These are phyloP conservation scores for Cucurbita pepo DNA, from an alignment of 306 rosid genomes.

Conservation along the genomic window DNA sequence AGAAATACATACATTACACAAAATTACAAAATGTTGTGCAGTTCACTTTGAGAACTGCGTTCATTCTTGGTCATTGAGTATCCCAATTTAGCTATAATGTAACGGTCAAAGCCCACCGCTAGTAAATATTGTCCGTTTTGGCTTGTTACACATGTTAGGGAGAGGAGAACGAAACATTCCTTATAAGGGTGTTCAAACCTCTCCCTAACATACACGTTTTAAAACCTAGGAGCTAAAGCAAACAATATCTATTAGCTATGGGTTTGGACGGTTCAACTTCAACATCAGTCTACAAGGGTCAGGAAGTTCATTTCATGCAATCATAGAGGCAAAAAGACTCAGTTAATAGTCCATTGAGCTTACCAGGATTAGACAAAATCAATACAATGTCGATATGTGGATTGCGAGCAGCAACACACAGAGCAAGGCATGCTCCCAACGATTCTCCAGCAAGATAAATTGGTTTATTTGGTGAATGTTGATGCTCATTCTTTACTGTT, in stretches of 20 bases:
- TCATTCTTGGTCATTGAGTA: not conserved
- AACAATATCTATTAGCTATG: too few relatives aligned
- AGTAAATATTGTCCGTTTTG: too few relatives aligned
- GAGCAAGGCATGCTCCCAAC: constrained; percentile 76
- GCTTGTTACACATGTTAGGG: too few relatives aligned
- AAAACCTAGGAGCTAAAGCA: too few relatives aligned
- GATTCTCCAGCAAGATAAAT: constrained; percentile 82
- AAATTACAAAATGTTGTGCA: not conserved
- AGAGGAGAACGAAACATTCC: too few relatives aligned
- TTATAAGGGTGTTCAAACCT: too few relatives aligned
- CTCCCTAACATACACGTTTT: too few relatives aligned
- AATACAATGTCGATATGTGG: constrained; percentile 69
- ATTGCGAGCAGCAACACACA: constrained; percentile 69
- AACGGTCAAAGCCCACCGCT: too few relatives aligned
- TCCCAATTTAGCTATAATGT: not conserved
- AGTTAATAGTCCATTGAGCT: not conserved
- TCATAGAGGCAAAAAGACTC: not conserved
- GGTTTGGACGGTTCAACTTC: not conserved
- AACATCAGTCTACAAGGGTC: not conserved
- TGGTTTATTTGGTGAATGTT: constrained; percentile 48
- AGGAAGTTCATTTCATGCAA: not conserved
- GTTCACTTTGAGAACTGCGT: not conserved
- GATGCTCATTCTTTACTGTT: constrained; percentile 38
- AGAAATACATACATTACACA: not conserved
- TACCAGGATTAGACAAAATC: constrained; percentile 79